A percentile compares a stretch with the other conserved stretches of the same genome.
Conservation (phyloP, 768 basidiomycete genomes). For the Lentinula edodes region DNA sequence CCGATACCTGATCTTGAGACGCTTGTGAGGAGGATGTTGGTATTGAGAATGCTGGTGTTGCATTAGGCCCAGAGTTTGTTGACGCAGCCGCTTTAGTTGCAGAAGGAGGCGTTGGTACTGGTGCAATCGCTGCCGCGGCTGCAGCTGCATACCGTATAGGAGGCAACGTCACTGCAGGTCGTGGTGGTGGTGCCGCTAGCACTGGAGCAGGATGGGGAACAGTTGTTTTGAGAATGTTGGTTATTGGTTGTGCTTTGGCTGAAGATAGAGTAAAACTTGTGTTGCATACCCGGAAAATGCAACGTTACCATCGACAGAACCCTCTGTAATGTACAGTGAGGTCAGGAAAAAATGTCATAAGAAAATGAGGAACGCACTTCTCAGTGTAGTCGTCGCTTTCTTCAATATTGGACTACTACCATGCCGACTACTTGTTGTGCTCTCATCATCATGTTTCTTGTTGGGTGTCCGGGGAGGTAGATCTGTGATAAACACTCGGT, state of each 20-base stretch:
- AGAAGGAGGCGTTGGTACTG: slow-evolving; percentile 22
- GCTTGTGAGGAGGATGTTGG: slow-evolving; percentile 28
- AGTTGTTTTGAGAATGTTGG: slow-evolving; percentile 70
- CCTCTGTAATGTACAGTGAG: slow-evolving; percentile 37
- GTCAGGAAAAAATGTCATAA: slow-evolving; percentile 13
- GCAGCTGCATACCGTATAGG: slow-evolving; percentile 69
- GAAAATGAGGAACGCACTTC: slow-evolving; percentile 50
- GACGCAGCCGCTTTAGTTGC: slow-evolving; percentile 16
- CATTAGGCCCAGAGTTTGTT: slow-evolving; percentile 24
- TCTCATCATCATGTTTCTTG: slow-evolving; percentile 83
- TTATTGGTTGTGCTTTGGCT: slow-evolving; percentile 75
- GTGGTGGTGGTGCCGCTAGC: slow-evolving; percentile 26
- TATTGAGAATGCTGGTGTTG: slow-evolving; percentile 34
- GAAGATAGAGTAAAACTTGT: slow-evolving; percentile 12
- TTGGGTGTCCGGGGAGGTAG: slow-evolving; percentile 56
- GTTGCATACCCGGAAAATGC: not conserved
- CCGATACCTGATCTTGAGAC: slow-evolving; percentile 35
- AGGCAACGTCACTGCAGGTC: slow-evolving; percentile 38
- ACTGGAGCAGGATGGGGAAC: slow-evolving; percentile 41
- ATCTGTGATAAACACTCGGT: slow-evolving; percentile 30
- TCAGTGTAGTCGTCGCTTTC: slow-evolving; percentile 54
- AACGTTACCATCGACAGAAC: slow-evolving; percentile 61
- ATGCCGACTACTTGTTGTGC: slow-evolving; percentile 65
- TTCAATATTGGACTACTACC: slow-evolving; percentile 77
- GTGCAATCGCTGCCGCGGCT: slow-evolving; percentile 39